Evolutionary conservation across 2,329 filamentous ascomycete species (phyloP).

Genomic region (Fusarium pininemorale): DNA sequence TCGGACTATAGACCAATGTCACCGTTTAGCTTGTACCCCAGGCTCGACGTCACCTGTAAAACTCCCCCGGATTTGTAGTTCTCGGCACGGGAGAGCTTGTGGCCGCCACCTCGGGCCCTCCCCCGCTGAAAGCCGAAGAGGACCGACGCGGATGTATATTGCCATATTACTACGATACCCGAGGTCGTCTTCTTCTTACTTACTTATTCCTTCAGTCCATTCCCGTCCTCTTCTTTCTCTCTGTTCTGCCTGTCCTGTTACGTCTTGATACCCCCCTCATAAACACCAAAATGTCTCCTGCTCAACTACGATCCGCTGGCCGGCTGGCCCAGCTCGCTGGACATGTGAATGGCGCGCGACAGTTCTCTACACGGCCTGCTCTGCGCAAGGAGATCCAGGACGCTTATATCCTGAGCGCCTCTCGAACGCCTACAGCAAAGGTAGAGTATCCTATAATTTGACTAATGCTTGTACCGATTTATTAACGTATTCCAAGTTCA

Average conservation of each 20-base stretch:
- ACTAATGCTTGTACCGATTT: background rate
- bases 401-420: conserved; percentile 91
- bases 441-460: conserved; percentile 54
- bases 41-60: conserved; percentile 23
- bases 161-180: conserved; percentile 27
- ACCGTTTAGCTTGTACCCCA: conserved; percentile 4
- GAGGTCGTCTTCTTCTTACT: conserved; percentile 21
- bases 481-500: conserved; percentile 71
- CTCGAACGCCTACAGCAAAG: conserved; percentile 89
- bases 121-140: conserved; percentile 52
- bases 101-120: conserved; percentile 39
- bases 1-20: background rate
- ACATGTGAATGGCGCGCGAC: conserved; percentile 54
- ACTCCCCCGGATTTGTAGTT: conserved; percentile 33
- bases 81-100: conserved; percentile 32
- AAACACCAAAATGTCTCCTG: conserved; percentile 26
- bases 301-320: conserved; percentile 48
- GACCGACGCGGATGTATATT: conserved; percentile 41
- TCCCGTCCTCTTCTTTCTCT: background rate
- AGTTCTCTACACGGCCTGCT: conserved; percentile 57
- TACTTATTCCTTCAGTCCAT: conserved; percentile 7
- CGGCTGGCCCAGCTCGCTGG: conserved; percentile 49
- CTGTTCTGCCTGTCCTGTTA: conserved; percentile 1
- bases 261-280: conserved; percentile 16
- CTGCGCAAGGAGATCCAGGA: conserved; percentile 78